Evolutionary conservation across 345 rosid genomes (phyloP).

Genomic region (Bretschneidera sinensis): DNA sequence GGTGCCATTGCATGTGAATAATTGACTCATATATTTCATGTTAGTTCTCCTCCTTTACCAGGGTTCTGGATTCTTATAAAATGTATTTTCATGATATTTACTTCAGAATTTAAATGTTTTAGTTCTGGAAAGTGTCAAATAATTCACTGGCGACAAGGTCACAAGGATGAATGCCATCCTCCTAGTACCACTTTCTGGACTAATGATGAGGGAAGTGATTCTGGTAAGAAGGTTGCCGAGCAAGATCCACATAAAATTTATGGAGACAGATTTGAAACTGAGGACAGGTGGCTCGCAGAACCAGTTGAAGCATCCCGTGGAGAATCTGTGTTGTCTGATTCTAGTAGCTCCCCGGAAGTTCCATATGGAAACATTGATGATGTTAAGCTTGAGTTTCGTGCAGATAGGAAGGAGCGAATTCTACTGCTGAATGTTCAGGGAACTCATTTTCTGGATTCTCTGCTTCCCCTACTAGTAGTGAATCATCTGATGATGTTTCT

Average conservation of each 20-base stretch:
- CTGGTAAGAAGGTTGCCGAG: conserved; percentile 28
- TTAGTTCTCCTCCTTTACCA: too few relatives aligned
- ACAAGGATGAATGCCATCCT: conserved; percentile 76
- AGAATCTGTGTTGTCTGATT: conserved; percentile 26
- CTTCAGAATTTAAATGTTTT: too few relatives aligned
- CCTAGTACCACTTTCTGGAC: conserved; percentile 23
- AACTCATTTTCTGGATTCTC: too few relatives aligned
- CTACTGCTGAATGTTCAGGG: too few relatives aligned
- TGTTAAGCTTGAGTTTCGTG: conserved; percentile 33
- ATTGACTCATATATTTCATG: too few relatives aligned
- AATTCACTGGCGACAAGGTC: conserved; percentile 96
- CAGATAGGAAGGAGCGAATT: conserved; percentile 41
- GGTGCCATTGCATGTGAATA: too few relatives aligned
- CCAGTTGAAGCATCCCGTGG: conserved; percentile 26
- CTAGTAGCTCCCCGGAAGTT: conserved; percentile 32
- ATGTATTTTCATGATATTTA: too few relatives aligned
- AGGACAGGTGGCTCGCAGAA: conserved; percentile 22
- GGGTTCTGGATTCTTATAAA: too few relatives aligned
- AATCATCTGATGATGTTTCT: too few relatives aligned
- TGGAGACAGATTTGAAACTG: conserved; percentile 25
- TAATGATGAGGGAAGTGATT: conserved; percentile 35
- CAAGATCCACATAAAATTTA: conserved; percentile 16
- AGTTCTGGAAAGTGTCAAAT: conserved; percentile 93
- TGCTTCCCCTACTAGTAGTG: too few relatives aligned
- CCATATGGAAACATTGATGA: conserved; percentile 28